Evolutionary conservation across 495 filamentous ascomycete genomes (phyloP).

Genomic region (Saxophila tyrrhenica): DNA sequence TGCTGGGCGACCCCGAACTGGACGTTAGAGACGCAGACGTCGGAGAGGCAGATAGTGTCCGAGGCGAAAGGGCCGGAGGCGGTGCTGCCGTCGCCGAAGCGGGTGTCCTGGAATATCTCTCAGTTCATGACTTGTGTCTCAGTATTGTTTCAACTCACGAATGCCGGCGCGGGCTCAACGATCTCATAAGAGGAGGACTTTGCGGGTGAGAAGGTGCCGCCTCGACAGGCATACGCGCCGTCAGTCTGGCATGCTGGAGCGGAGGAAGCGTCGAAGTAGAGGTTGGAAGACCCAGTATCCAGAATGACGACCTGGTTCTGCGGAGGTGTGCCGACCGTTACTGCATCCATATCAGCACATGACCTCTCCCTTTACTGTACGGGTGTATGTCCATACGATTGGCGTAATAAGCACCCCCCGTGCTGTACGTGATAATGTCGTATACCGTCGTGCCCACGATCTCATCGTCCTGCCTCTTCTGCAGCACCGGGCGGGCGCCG

Average conservation of each 20-base stretch:
- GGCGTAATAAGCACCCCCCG: conserved; percentile 14
- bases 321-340: conserved; percentile 19
- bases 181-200: conserved; percentile 3
- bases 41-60: conserved; percentile 11
- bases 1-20: conserved; percentile 14
- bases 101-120: too few species aligned
- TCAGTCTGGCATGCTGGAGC: conserved; percentile 6
- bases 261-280: conserved; percentile 15
- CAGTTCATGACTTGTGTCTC: too few species aligned
- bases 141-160: too few species aligned
- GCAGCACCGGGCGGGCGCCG: not conserved
- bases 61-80: conserved; percentile 10
- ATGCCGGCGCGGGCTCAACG: conserved; percentile 9
- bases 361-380: not conserved
- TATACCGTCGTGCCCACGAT: conserved; percentile 9
- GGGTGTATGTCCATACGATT: not conserved
- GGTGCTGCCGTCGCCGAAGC: conserved; percentile 13
- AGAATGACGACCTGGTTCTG: conserved; percentile 16
- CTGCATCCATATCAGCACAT: not conserved
- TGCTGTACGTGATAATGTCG: conserved; percentile 11
- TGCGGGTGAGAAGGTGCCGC: conserved; percentile 11
- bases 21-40: conserved; percentile 11
- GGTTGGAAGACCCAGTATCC: conserved; percentile 21
- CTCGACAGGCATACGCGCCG: conserved; percentile 9
- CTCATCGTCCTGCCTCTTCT: not conserved